phyloP scores from a whole-genome alignment of 228 moss, liverwort and hornwort genomes.

The Sphagnum magellanicum region DNA sequence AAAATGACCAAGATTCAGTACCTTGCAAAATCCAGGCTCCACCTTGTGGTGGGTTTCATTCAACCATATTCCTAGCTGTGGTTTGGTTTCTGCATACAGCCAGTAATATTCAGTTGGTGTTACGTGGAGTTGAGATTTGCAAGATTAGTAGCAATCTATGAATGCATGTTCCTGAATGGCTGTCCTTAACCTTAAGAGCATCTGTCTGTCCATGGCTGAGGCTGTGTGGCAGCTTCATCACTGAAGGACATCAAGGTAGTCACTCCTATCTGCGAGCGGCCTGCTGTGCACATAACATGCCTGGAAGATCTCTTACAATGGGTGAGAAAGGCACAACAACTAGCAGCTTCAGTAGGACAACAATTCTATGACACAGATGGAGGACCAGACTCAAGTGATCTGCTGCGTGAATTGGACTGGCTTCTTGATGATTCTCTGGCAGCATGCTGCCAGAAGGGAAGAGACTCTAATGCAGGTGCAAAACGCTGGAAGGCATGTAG shows the following conservation, averaged over 20 bases:
- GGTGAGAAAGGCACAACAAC: conserved; percentile 71
- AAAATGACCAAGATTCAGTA: no score
- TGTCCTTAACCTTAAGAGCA: conserved; percentile 2
- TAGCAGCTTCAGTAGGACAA: conserved; percentile 62
- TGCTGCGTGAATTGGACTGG: conserved; percentile 90
- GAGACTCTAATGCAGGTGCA: conserved; percentile 24
- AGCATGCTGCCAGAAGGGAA: conserved; percentile 50
- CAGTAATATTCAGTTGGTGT: no score
- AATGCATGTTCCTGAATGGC: not conserved
- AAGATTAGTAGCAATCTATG: not conserved
- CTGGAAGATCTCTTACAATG: conserved; percentile 74
- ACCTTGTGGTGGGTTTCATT: not conserved
- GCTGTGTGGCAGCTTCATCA: not conserved
- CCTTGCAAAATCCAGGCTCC: no score
- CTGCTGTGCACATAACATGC: conserved; percentile 45
- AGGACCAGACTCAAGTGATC: conserved; percentile 85
- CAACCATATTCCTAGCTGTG: not conserved
- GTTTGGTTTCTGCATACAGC: no score
- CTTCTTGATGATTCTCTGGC: conserved; percentile 87
- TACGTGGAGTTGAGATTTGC: no score
- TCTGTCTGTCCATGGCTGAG: not conserved
- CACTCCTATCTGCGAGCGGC: conserved; percentile 70
- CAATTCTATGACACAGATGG: conserved; percentile 69
- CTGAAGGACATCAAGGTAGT: conserved; percentile 23
- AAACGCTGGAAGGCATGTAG: conserved; percentile 62